Evolutionary conservation across 176 grass and related monocot genomes (phyloP), one percentile per base, ranked within the genome.

Genomic region (Ensete glaucum): DNA sequence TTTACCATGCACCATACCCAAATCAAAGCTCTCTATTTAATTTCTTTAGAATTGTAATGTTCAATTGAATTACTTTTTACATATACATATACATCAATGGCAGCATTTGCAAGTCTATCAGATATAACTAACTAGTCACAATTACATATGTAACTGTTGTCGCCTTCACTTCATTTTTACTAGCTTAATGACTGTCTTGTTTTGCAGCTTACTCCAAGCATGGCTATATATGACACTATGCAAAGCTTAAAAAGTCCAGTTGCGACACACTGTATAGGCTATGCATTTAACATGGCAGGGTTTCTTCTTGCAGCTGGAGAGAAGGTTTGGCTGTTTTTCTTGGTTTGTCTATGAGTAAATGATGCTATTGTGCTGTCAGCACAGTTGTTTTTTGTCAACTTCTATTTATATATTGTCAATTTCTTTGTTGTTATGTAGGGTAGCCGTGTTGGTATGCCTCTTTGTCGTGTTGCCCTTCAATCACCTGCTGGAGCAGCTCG

Each of bases 281-380:
- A 85, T 87, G 95, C 95, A 80, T 93, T 82, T 85, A 86, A 98
- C 80, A 64, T 98, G 64, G 82, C 95, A 76, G 90, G 82, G 76
- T 98, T 93, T 82, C 83, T 98, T 87, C 88, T 98, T 76, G 90
- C 95, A 67, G 95, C 95, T 71, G 95, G 95, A 74, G 87, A 93
- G 52, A 98, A 93, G 90, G 94, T 93, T 77, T 50, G 65, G 9
- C 49, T 64, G 29, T 17, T 80, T 65, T 54, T 67, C 9, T 81
- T 26, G 1, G 11, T 70, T 52, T 9, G 54, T 0, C 50, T 13
- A 68, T 56, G 15, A 9, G n/a, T 78, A 43, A 43, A 43, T 43
- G 34, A 43, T 43, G 34, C 34, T 43, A 43, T 43, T 43, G 4
- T 43, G 34, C 34, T 5, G 34, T 43, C 34, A 43, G 4, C 34